These are phyloP conservation scores for Oryza officinalis DNA, from an alignment of 176 grass and related monocot species.

Conservation along the genomic window DNA sequence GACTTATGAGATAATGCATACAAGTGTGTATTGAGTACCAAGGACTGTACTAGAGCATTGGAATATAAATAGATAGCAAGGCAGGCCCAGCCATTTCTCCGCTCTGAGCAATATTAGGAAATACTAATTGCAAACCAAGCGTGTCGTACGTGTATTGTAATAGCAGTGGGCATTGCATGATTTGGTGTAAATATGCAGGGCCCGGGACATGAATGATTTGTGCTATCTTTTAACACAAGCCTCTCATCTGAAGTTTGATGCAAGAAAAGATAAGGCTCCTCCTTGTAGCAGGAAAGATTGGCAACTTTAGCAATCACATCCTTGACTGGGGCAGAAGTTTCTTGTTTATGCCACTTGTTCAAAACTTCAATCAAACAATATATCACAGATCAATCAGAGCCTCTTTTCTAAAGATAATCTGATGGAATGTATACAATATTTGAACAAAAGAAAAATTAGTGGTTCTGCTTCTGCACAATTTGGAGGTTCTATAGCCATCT, in stretches of 20 bases:
- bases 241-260: slow-evolving; percentile 14
- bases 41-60: slow-evolving; percentile 9
- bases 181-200: slow-evolving; percentile 32
- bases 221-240: slow-evolving; percentile 15
- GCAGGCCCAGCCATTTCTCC: slow-evolving; percentile 20
- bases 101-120: not conserved
- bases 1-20: slow-evolving; percentile 9
- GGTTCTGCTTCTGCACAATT: slow-evolving; percentile 18
- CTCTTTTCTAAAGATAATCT: not conserved
- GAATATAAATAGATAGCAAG: not conserved
- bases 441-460: not conserved
- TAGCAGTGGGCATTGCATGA: not conserved
- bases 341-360: not conserved
- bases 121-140: slow-evolving; percentile 21
- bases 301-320: not conserved
- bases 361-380: slow-evolving; percentile 17
- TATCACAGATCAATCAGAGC: not conserved
- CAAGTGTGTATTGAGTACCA: not conserved
- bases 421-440: not conserved
- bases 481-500: not conserved
- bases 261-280: slow-evolving; percentile 28
- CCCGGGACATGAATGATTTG: slow-evolving; percentile 29
- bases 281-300: slow-evolving; percentile 5
- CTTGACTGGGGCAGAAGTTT: not conserved
- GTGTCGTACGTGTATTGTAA: slow-evolving; percentile 2